These are phyloP conservation scores for Paulownia fortunei DNA, from an alignment of 257 asterid genomes.

Conservation along the genomic window DNA sequence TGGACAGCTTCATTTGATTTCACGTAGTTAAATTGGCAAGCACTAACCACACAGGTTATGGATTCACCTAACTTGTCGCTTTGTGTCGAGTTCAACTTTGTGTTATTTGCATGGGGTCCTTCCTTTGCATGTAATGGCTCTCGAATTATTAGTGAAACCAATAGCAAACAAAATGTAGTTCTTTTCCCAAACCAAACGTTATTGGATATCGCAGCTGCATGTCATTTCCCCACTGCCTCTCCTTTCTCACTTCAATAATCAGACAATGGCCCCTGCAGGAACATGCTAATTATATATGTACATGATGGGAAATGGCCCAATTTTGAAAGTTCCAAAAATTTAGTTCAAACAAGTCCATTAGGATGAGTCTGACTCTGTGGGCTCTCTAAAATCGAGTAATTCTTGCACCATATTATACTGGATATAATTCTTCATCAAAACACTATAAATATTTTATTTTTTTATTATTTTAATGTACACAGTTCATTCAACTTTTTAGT, in stretches of 20 bases:
- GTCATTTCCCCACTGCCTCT: neutral
- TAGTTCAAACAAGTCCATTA: no score
- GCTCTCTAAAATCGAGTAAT: no score
- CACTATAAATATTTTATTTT: no score
- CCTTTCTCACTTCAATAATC: slow-evolving; percentile 10
- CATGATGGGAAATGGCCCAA: no score
- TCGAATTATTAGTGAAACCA: neutral
- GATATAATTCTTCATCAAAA: no score
- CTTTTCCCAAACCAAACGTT: neutral
- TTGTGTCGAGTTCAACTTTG: neutral
- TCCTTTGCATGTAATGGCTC: neutral
- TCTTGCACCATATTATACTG: no score
- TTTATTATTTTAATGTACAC: no score
- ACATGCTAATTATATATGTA: neutral
- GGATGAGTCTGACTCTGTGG: no score
- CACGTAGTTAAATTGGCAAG: neutral
- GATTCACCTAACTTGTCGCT: neutral
- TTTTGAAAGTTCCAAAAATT: no score
- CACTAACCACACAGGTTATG: neutral
- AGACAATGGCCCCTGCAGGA: slow-evolving; percentile 8
- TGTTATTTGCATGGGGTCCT: neutral
- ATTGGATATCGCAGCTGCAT: neutral
- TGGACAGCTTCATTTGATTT: neutral
- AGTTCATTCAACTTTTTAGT: no score
- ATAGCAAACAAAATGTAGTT: neutral